Conservation (phyloP, 805 yeast species). For the Saccharomycopsis sp. region DNA sequence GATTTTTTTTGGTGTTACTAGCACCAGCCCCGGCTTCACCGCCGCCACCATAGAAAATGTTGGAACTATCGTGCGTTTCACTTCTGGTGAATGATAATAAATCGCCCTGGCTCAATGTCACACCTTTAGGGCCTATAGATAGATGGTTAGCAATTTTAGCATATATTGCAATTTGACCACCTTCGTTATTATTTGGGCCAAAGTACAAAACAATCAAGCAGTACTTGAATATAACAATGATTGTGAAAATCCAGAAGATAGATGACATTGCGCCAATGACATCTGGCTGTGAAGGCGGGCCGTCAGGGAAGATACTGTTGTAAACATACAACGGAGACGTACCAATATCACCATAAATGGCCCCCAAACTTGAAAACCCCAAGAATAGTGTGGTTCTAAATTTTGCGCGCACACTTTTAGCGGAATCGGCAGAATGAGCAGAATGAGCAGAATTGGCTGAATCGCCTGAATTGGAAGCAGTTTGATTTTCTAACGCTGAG, state of each 20-base stretch:
- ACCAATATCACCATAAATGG: constrained; percentile 59
- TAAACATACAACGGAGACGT: constrained; percentile 52
- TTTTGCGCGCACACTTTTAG: neutral
- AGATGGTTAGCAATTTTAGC: constrained; percentile 47
- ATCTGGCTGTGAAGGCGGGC: constrained; percentile 33
- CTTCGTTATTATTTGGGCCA: constrained; percentile 56
- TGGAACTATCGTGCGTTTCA: constrained; percentile 28
- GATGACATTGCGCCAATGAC: constrained; percentile 45
- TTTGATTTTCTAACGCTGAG: too few species aligned
- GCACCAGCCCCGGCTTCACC: too few species aligned
- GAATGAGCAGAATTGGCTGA: too few species aligned
- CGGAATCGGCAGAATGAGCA: neutral
- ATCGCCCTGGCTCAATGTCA: constrained; percentile 34
- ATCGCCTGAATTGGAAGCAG: too few species aligned
- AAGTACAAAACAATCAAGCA: constrained; percentile 38
- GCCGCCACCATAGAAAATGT: constrained; percentile 18
- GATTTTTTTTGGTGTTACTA: constrained; percentile 17
- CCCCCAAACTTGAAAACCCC: constrained; percentile 36
- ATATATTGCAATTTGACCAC: constrained; percentile 60
- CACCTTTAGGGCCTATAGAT: constrained; percentile 41
- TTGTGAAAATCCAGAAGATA: constrained; percentile 48
- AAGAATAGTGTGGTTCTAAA: constrained; percentile 11
- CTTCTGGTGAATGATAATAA: constrained; percentile 32
- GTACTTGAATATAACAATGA: constrained; percentile 48
- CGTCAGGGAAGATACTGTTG: constrained; percentile 30